phyloP scores from a whole-genome alignment of 176 grass and related monocot species.

The Eragrostis nindensis region DNA sequence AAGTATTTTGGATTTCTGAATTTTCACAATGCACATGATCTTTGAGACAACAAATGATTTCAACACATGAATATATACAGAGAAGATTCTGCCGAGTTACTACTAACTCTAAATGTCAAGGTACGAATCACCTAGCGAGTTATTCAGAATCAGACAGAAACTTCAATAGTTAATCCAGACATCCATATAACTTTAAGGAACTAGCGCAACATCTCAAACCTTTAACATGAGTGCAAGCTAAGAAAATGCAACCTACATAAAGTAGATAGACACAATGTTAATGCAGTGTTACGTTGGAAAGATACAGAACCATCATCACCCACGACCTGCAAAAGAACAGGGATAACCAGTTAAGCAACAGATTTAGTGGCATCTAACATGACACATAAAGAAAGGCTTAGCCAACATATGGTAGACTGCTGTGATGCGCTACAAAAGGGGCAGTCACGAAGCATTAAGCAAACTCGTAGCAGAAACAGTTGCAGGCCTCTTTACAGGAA shows the following conservation, averaged over 20 bases:
- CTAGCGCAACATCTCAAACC: not conserved
- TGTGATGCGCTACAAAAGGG: not conserved
- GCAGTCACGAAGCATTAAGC: not conserved
- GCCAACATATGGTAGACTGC: not conserved
- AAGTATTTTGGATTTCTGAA: not conserved
- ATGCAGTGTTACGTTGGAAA: constrained; percentile 10
- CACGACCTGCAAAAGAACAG: constrained; percentile 68
- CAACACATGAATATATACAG: not conserved
- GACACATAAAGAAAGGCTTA: not conserved
- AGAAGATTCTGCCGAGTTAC: not conserved
- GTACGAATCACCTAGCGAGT: not conserved
- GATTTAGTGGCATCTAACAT: not conserved
- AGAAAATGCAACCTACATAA: no score
- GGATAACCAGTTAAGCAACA: constrained; percentile 31
- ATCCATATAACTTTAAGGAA: not conserved
- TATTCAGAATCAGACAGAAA: not conserved
- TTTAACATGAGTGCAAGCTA: not conserved
- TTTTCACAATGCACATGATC: not conserved
- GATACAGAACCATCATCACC: constrained; percentile 96
- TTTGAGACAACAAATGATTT: not conserved
- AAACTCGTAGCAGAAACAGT: not conserved
- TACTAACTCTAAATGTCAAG: not conserved
- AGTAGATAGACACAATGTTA: not conserved
- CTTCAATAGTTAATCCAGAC: not conserved
- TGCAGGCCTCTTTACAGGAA: not conserved